A percentile compares a stretch with the other conserved stretches of the same genome.
These are phyloP conservation scores for Maudiozyma bulderi DNA, from an alignment of 805 yeast genomes.

Conservation along the genomic window DNA sequence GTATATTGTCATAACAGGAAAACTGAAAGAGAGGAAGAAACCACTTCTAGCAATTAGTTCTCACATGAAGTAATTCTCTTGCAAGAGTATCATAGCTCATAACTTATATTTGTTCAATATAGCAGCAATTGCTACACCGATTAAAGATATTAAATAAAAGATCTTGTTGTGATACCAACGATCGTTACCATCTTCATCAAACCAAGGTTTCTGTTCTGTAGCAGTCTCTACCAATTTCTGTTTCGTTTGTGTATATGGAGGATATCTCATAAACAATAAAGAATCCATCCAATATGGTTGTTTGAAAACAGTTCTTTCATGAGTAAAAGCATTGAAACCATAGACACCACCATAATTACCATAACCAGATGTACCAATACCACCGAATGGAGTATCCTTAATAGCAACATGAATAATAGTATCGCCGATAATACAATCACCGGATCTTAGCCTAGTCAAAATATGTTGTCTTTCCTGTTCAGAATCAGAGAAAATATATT, in stretches of 20 bases:
- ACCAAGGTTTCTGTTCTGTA: constrained; percentile 28
- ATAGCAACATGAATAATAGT: constrained; percentile 61
- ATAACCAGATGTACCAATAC: constrained; percentile 74
- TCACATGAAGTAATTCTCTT: too few species aligned
- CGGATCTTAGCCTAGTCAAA: constrained; percentile 52
- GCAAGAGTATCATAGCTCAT: too few species aligned
- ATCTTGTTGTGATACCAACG: constrained; percentile 4
- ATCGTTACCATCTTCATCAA: constrained; percentile 30
- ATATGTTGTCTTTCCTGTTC: constrained; percentile 41
- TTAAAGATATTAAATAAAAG: not conserved
- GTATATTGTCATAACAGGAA: too few species aligned
- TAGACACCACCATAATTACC: constrained; percentile 75
- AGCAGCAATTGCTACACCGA: not conserved
- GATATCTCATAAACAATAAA: constrained; percentile 50
- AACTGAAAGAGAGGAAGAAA: too few species aligned
- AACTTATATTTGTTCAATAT: not conserved
- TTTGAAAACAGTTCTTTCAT: constrained; percentile 54
- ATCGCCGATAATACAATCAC: constrained; percentile 64
- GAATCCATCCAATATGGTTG: constrained; percentile 60
- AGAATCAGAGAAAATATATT: constrained; percentile 53
- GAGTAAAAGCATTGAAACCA: constrained; percentile 67
- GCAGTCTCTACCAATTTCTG: constrained; percentile 20
- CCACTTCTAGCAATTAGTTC: too few species aligned
- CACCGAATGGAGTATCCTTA: constrained; percentile 76
- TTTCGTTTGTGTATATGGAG: constrained; percentile 42